A percentile compares a stretch with the other conserved stretches of the same genome.
These are phyloP conservation scores for Biancaea sappan DNA, from an alignment of 306 rosid genomes.

Conservation along the genomic window DNA sequence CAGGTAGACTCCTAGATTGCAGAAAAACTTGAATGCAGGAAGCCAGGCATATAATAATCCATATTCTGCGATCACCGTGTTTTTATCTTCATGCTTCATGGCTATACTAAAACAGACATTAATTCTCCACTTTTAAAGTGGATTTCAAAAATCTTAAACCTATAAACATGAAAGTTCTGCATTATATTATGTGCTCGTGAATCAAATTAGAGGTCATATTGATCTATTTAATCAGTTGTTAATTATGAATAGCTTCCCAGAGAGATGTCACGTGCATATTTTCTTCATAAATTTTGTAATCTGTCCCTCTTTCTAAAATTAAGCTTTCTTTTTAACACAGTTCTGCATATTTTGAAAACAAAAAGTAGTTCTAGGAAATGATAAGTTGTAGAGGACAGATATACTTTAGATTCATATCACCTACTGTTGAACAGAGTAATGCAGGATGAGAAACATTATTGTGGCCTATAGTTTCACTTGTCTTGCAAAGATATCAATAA, in stretches of 20 bases:
- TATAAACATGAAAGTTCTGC: neutral
- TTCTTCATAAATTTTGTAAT: neutral
- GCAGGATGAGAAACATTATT: neutral
- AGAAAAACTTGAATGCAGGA: neutral
- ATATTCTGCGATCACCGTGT: neutral
- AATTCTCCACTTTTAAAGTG: too few species aligned
- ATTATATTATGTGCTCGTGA: neutral
- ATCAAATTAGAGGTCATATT: neutral
- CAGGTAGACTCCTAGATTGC: conserved; percentile 41
- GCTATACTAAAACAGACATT: too few species aligned
- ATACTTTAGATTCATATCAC: neutral
- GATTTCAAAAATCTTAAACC: neutral
- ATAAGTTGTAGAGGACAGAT: neutral
- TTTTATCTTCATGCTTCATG: neutral
- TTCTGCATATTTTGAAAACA: conserved; percentile 1
- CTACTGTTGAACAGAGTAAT: neutral
- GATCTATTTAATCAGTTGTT: neutral
- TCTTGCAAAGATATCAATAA: neutral
- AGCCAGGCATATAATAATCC: neutral
- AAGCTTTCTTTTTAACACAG: neutral
- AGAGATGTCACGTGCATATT: neutral
- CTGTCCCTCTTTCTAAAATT: neutral
- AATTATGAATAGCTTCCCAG: neutral
- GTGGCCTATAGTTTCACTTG: neutral
- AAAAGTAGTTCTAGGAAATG: neutral